phyloP scores from a whole-genome alignment of 2,329 filamentous ascomycete genomes.

The Xylaria sp. region DNA sequence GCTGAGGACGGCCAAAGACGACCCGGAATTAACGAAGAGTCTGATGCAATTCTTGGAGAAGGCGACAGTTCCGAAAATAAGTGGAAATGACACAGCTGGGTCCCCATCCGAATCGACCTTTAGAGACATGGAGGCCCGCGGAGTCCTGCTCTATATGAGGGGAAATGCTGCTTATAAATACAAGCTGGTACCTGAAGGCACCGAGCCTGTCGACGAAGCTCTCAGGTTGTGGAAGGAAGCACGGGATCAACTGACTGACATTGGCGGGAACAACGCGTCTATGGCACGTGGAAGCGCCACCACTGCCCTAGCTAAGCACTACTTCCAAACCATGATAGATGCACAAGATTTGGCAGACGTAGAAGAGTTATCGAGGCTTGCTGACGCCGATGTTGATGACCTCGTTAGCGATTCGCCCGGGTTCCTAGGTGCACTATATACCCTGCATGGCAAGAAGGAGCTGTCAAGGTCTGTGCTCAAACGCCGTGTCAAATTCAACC shows the following conservation, averaged over 20 bases:
- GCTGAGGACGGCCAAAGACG: neutral
- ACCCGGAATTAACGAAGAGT: neutral
- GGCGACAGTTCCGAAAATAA: neutral
- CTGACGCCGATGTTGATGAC: conserved; percentile 18
- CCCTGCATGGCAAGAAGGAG: conserved; percentile 29
- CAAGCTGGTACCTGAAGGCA: neutral
- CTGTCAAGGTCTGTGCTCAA: conserved; percentile 27
- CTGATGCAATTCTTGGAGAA: neutral
- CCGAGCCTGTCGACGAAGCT: conserved; percentile 35
- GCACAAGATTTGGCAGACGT: conserved; percentile 24
- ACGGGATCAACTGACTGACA: conserved; percentile 32
- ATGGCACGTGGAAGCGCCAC: conserved; percentile 23
- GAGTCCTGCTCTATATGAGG: neutral
- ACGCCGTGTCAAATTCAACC: conserved; percentile 22
- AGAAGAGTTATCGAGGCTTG: conserved; percentile 32
- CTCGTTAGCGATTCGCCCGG: conserved; percentile 22
- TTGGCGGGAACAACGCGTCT: conserved; percentile 39
- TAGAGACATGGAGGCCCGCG: neutral
- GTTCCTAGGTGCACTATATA: conserved; percentile 36
- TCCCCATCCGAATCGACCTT: neutral
- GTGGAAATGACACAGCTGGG: neutral
- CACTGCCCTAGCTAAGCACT: conserved; percentile 37
- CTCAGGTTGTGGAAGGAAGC: conserved; percentile 39
- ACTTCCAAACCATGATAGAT: conserved; percentile 41
- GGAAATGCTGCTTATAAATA: neutral